Conservation (phyloP, 352 stramenopile species). For the Hyaloperonospora brassicae region DNA sequence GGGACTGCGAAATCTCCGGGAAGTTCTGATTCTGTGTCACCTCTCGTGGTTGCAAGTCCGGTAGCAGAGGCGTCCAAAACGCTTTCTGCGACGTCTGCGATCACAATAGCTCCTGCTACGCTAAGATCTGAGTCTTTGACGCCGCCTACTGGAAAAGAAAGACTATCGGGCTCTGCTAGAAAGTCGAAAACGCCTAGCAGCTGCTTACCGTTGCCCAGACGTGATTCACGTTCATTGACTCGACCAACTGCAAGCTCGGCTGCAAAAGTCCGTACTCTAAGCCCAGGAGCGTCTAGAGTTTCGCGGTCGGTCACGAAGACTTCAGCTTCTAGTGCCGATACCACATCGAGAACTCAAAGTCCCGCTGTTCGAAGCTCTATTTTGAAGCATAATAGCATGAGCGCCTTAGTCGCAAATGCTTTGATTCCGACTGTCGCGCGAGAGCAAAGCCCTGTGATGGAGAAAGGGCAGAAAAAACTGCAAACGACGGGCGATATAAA, state of each 20-base stretch:
- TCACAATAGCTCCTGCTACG: constrained; percentile 1
- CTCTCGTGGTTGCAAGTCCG: constrained; percentile 10
- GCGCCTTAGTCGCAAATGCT: constrained; percentile 20
- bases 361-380: constrained; percentile 4
- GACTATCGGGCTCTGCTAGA: constrained; percentile 4
- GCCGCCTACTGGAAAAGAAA: constrained; percentile 9
- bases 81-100: constrained; percentile 2
- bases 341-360: constrained; percentile 16
- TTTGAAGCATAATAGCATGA: constrained; percentile 5
- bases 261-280: constrained; percentile 19
- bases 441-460: constrained; percentile 9
- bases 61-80: constrained; percentile 12
- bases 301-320: constrained; percentile 7
- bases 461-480: constrained; percentile 17
- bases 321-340: constrained; percentile 9
- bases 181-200: constrained; percentile 13
- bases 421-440: constrained; percentile 13
- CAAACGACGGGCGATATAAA: constrained; percentile 19
- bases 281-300: constrained; percentile 16
- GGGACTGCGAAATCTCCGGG: constrained; percentile 17
- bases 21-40: constrained; percentile 4
- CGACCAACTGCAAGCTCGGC: constrained; percentile 24
- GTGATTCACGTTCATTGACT: constrained; percentile 13
- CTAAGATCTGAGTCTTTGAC: constrained; percentile 7
- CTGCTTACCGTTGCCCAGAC: constrained; percentile 12